Evolutionary conservation across 192 early-diverging fungal genomes (phyloP), one percentile per base, ranked within the genome.

Genomic region (Cladochytrium replicatum): DNA sequence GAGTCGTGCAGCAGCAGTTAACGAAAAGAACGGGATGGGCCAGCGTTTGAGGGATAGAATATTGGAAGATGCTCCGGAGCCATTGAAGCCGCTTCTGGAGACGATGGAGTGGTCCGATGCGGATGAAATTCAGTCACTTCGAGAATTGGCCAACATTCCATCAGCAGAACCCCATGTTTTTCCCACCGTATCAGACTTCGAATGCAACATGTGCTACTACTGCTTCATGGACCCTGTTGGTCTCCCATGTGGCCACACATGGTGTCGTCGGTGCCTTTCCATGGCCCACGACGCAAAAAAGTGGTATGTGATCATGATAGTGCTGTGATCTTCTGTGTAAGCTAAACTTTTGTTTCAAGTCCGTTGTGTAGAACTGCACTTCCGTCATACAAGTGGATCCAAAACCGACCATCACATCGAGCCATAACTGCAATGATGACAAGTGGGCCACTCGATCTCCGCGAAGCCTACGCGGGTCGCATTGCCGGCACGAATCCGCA

Each of bases 191-290:
- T 37, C 50, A 11, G 76, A 80, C 43, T 59, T 74, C 9, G 83
- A 81, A 54, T 86, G 83, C 51, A 59, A 64, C 6, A 60, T 86
- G 15, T 86, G 83, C 52, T 68, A 52, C 29, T 44, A 51, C 7
- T 46, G 71, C 8, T 63, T 81, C 46, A 32, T 49, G 21, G 61
- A 77, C n/a, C 82, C 84, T 2, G 54, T 82, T 7, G 82, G 80
- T 0, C 68, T 72, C 1, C 66, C 65, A 2, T 86, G 84, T 39
- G 84, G 84, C 0, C 84, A 86, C 54, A 77, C 72, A n/a, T 69
- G 69, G 41, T 86, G 84, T 52, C 64, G 63, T 17, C 39, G 40
- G 4, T 86, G 84, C 48, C 29, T 86, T 2, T 57, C 77, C n/a
- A 58, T 62, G 7, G 67, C 78, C 0, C 31, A 81, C 2, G 78